phyloP scores from a whole-genome alignment of 257 asterid species.

The Nicotiana obtusifolia region DNA sequence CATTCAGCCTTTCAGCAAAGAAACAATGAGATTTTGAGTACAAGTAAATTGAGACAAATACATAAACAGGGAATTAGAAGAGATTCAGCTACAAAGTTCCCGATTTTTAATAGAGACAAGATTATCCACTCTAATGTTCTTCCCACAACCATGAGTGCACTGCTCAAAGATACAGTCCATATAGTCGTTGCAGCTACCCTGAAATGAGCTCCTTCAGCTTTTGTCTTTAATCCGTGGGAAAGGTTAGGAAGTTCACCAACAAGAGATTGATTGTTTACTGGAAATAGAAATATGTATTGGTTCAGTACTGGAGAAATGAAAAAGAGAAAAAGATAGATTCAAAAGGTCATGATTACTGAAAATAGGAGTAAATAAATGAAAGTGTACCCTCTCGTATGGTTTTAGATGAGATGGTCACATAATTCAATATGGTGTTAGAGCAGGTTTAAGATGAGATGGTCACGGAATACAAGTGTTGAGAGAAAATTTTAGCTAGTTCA shows the following conservation, averaged over 20 bases:
- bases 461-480: no score
- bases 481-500: neutral
- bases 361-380: no score
- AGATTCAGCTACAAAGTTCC: constrained; percentile 57
- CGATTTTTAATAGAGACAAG: constrained; percentile 38
- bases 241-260: constrained; percentile 55
- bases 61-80: neutral
- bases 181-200: constrained; percentile 89
- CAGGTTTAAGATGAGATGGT: no score
- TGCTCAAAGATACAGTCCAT: constrained; percentile 69
- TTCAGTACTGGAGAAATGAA: neutral
- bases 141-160: constrained; percentile 61
- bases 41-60: neutral
- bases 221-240: constrained; percentile 72
- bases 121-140: constrained; percentile 23
- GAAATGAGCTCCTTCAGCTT: constrained; percentile 45
- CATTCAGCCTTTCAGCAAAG: neutral
- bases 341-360: neutral
- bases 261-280: constrained; percentile 79
- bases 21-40: neutral
- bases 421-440: no score
- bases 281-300: neutral
- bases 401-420: no score
- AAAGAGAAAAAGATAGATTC: neutral
- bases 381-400: no score